phyloP scores from a whole-genome alignment of 2,329 filamentous ascomycete genomes.

The Diplodia seriata region DNA sequence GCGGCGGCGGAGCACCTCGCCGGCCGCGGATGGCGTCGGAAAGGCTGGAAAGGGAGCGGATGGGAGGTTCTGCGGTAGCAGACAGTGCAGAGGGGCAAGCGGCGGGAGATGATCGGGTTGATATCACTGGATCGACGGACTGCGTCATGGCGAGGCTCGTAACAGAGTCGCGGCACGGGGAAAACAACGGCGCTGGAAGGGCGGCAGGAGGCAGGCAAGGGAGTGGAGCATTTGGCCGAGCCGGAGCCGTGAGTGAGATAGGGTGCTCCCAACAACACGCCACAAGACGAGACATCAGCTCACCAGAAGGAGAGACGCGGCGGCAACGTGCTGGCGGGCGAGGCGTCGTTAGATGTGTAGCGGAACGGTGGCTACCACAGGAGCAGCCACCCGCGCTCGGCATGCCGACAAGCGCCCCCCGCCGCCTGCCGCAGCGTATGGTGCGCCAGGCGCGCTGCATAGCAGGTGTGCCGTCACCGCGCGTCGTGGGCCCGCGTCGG shows the following conservation, averaged over 20 bases:
- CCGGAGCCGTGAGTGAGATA: conserved; percentile 18
- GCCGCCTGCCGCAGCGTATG: conserved; percentile 11
- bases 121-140: conserved; percentile 19
- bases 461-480: not conserved
- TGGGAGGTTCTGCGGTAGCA: conserved; percentile 4
- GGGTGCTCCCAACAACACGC: conserved; percentile 27
- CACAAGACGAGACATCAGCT: conserved; percentile 28
- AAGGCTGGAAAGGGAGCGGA: not conserved
- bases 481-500: not conserved
- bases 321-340: not conserved
- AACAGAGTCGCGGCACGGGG: not conserved
- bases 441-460: conserved; percentile 6
- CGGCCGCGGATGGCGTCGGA: conserved; percentile 13
- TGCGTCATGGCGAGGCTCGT: conserved; percentile 10
- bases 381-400: conserved; percentile 21
- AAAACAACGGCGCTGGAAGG: conserved; percentile 13
- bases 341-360: not conserved
- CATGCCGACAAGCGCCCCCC: conserved; percentile 21
- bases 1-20: not conserved
- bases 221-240: conserved; percentile 26
- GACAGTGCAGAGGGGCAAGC: not conserved
- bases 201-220: conserved; percentile 18
- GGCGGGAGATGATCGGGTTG: conserved; percentile 7
- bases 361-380: not conserved
- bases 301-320: conserved; percentile 15